Base-by-base conservation (phyloP, 2,329 filamentous ascomycete genomes). In the Exophiala calicioides region DNA sequence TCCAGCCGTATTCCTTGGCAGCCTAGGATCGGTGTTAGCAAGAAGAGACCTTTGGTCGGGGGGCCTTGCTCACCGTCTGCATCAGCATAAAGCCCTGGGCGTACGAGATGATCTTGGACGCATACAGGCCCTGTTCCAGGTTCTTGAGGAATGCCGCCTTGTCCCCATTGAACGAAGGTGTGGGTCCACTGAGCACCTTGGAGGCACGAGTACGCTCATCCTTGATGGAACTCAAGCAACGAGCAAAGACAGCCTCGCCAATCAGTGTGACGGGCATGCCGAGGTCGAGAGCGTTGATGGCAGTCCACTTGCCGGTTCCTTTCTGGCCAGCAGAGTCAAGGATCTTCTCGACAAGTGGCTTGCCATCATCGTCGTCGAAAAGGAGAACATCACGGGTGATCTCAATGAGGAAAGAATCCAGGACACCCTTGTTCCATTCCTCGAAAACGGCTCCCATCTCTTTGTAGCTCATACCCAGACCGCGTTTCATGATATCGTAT, bases 21-120 rank as follows among this genome's bases (percentile, higher is more conserved):
- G 93, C 91, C 88, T 93, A 61, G 48, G 57, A 13, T 24, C 19
- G 43, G 59, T 9, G 42, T 40, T 30, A 49, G 42, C 40, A 19
- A 19, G 15, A 16, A 7, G 21, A n/a, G 24, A 3, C 3, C 23
- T 24, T 5, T 51, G 37, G 56, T 41, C 46, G 20, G 21, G 36
- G 7, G 18, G 18, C 15, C 19, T 18, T 18, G 71, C 83, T 73
- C 74, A 90, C 89, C 76, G 95, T 86, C 78, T 97, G 91, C 82
- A 98, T 97, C 67, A 98, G 82, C 91, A 97, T 97, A 83, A 98
- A 98, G 69, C 93, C 93, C 78, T 98, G 93, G 59, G 93, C 90
- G 71, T 98, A 98, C 15, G 93, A 98, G 75, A 98, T 96, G 70
- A 98, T 98, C 87, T 98, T 98, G 67, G 91, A 97, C 60, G 93